Evolutionary conservation across 2,329 filamentous ascomycete species (phyloP).

Genomic region (Harringtonia lauricola): DNA sequence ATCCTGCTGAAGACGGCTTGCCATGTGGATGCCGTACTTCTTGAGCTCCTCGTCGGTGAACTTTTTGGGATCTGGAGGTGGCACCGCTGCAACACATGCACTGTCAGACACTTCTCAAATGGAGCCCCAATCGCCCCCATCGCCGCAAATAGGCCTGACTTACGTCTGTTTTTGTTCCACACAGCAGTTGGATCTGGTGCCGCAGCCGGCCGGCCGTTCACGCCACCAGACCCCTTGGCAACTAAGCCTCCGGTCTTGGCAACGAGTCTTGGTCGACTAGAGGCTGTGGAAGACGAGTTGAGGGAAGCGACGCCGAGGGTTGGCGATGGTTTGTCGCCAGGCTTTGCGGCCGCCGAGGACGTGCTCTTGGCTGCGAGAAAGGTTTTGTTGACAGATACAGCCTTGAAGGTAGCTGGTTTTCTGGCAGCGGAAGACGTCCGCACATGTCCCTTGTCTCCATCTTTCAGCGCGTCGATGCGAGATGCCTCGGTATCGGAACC

Average conservation of each 20-base stretch:
- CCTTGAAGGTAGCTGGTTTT: constrained; percentile 71
- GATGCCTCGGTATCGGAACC: constrained; percentile 69
- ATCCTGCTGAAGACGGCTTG: constrained; percentile 65
- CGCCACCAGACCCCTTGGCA: constrained; percentile 31
- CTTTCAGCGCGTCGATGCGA: constrained; percentile 43
- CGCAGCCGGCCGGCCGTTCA: constrained; percentile 47
- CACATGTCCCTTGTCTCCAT: constrained; percentile 47
- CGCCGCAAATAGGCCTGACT: no score
- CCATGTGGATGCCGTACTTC: constrained; percentile 78
- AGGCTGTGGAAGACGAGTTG: constrained; percentile 32
- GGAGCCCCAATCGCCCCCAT: no score
- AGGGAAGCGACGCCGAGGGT: constrained; percentile 30
- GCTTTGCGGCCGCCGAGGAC: constrained; percentile 32
- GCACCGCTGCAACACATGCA: constrained; percentile 32
- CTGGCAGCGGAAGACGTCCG: constrained; percentile 51
- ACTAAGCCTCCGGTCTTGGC: constrained; percentile 54
- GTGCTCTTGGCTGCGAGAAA: constrained; percentile 65
- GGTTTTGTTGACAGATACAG: constrained; percentile 75
- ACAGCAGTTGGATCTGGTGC: constrained; percentile 64
- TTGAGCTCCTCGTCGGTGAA: constrained; percentile 81
- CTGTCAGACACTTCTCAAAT: no score
- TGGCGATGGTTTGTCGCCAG: constrained; percentile 36
- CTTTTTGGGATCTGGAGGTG: constrained; percentile 64
- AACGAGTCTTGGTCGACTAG: constrained; percentile 57
- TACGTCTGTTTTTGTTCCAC: constrained; percentile 85